These are phyloP conservation scores for Amanita polypyramis DNA, from an alignment of 768 basidiomycete species.

Conservation along the genomic window DNA sequence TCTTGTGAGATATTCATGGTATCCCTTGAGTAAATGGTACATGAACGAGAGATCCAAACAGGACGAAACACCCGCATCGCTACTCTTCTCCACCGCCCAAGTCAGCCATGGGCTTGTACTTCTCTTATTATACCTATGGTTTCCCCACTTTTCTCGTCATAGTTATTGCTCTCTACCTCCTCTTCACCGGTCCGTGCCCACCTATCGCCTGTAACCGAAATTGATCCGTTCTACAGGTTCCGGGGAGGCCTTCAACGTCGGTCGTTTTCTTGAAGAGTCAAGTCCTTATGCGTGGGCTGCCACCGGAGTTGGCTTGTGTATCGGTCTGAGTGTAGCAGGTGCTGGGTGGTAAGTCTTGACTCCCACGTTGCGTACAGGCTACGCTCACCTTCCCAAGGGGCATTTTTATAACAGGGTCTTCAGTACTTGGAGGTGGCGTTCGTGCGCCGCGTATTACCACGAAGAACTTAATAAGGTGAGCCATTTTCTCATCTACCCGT, in stretches of 20 bases:
- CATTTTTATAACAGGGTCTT: constrained; percentile 94
- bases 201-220: not conserved
- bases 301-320: constrained; percentile 84
- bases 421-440: constrained; percentile 93
- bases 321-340: constrained; percentile 87
- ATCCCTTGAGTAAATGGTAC: constrained; percentile 91
- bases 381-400: constrained; percentile 49
- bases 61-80: constrained; percentile 15
- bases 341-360: constrained; percentile 75
- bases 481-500: not conserved
- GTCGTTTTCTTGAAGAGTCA: constrained; percentile 87
- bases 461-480: constrained; percentile 94
- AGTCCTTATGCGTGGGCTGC: constrained; percentile 92
- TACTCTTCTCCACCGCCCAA: constrained; percentile 7
- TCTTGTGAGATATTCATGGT: constrained; percentile 84
- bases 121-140: constrained; percentile 55
- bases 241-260: constrained; percentile 89
- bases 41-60: constrained; percentile 32
- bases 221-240: constrained; percentile 39
- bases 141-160: constrained; percentile 53
- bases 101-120: constrained; percentile 35
- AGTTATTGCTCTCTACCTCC: constrained; percentile 72
- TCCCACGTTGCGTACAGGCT: not conserved
- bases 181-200: constrained; percentile 67
- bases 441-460: constrained; percentile 88